Evolutionary conservation across 768 basidiomycete genomes (phyloP).

Genomic region (Lentinula detonsa): DNA sequence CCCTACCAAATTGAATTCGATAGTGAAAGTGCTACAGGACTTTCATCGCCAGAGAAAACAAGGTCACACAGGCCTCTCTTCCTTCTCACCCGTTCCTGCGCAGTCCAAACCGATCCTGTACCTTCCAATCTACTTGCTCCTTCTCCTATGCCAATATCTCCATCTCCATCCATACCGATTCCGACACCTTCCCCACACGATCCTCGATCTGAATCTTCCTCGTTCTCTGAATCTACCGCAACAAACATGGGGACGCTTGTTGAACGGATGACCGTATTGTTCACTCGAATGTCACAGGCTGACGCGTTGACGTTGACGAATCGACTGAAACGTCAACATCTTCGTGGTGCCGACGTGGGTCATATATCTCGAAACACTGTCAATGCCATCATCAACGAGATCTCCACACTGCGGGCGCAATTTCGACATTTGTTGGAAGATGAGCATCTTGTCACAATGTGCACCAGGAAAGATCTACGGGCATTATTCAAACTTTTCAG

Average conservation of each 20-base stretch:
- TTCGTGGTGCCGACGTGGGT: slow-evolving; percentile 78
- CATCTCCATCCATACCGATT: slow-evolving; percentile 21
- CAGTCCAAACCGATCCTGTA: slow-evolving; percentile 60
- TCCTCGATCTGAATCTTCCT: slow-evolving; percentile 70
- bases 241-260: slow-evolving; percentile 51
- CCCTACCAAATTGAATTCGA: slow-evolving; percentile 37
- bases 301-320: slow-evolving; percentile 86
- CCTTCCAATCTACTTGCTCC: slow-evolving; percentile 19
- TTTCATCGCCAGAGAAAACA: slow-evolving; percentile 26
- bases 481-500: slow-evolving; percentile 78
- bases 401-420: slow-evolving; percentile 58
- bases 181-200: slow-evolving; percentile 46
- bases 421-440: slow-evolving; percentile 75
- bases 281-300: slow-evolving; percentile 54
- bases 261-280: slow-evolving; percentile 56
- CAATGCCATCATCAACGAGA: slow-evolving; percentile 65
- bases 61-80: slow-evolving; percentile 37
- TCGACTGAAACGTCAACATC: slow-evolving; percentile 85
- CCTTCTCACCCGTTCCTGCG: slow-evolving; percentile 56
- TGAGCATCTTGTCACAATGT: slow-evolving; percentile 54
- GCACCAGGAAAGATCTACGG: slow-evolving; percentile 77
- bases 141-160: slow-evolving; percentile 17
- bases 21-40: slow-evolving; percentile 24
- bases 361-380: slow-evolving; percentile 84
- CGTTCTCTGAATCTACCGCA: slow-evolving; percentile 49